phyloP scores from a whole-genome alignment of 2,329 filamentous ascomycete genomes.

The Ceratocystis albifundus region DNA sequence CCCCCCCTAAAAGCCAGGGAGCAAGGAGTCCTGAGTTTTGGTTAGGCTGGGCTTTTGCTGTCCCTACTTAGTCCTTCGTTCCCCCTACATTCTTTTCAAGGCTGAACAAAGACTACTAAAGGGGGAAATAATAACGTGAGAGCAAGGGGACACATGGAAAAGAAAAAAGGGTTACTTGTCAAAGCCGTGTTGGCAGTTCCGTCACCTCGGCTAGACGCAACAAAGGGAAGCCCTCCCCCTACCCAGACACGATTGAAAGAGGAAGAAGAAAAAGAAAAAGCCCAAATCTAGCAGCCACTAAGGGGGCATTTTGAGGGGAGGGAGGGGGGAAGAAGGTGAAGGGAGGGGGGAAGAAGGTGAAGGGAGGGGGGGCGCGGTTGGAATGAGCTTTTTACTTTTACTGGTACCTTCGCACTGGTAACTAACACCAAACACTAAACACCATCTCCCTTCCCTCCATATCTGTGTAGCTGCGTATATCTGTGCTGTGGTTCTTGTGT shows the following conservation, averaged over 20 bases:
- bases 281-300: background rate
- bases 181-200: conserved; percentile 7
- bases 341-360: background rate
- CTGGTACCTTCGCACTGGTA: background rate
- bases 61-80: too few species aligned
- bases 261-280: background rate
- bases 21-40: too few species aligned
- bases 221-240: background rate
- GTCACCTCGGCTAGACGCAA: background rate
- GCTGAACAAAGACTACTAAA: background rate
- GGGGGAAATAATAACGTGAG: background rate
- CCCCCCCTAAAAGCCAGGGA: background rate
- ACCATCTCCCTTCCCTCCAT: too few species aligned
- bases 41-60: too few species aligned
- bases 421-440: too few species aligned
- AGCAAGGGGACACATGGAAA: background rate
- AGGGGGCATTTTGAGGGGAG: background rate
- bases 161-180: background rate
- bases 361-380: background rate
- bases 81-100: background rate
- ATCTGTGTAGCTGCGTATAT: background rate
- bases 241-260: too few species aligned
- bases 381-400: background rate
- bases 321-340: background rate
- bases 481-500: background rate